phyloP scores from a whole-genome alignment of 441 rosid genomes.

The Erodium moschatum region DNA sequence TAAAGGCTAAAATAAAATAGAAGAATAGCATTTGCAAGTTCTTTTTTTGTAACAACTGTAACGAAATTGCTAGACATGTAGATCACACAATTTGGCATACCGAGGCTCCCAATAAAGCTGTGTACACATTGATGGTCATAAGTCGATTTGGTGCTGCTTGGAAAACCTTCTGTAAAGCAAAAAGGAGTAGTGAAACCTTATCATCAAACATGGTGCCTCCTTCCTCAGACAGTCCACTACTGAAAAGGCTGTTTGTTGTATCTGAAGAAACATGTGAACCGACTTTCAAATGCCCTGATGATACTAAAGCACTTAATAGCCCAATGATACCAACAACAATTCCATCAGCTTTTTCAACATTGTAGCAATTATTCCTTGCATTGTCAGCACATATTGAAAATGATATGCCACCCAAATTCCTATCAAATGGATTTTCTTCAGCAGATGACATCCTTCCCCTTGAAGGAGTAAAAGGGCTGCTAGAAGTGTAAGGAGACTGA shows the following conservation, averaged over 20 bases:
- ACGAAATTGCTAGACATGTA: neutral
- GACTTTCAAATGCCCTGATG: conserved; percentile 68
- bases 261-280: conserved; percentile 49
- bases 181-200: conserved; percentile 82
- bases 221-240: conserved; percentile 61
- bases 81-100: conserved; percentile 31
- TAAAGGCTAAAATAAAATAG: neutral
- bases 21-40: neutral
- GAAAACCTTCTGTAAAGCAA: conserved; percentile 88
- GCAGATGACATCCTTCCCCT: conserved; percentile 52
- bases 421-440: conserved; percentile 45
- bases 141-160: conserved; percentile 92
- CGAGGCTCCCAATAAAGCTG: conserved; percentile 90
- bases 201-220: conserved; percentile 89
- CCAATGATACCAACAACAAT: conserved; percentile 84
- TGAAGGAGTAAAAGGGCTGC: conserved; percentile 35
- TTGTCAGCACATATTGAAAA: conserved; percentile 89
- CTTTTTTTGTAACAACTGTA: neutral
- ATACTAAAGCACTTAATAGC: conserved; percentile 73
- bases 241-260: conserved; percentile 47
- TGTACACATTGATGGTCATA: conserved; percentile 73
- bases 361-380: conserved; percentile 92
- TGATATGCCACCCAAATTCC: conserved; percentile 85
- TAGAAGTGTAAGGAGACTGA: conserved; percentile 30
- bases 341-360: conserved; percentile 79